phyloP scores from a whole-genome alignment of 441 rosid genomes.

The Brassica balearica region DNA sequence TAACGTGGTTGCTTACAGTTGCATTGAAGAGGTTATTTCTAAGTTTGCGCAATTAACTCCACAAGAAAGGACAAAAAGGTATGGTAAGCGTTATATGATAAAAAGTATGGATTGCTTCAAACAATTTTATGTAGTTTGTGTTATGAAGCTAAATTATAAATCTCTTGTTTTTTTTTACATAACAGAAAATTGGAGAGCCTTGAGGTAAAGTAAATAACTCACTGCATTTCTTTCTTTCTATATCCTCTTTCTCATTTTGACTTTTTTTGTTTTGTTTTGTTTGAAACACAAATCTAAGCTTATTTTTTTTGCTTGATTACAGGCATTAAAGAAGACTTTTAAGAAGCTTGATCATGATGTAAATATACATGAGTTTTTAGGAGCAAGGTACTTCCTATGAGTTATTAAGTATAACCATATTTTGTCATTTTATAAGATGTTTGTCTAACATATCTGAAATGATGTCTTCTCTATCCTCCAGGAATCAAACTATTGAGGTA shows the following conservation, averaged over 20 bases:
- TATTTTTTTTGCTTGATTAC: slow-evolving; percentile 31
- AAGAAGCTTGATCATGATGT: slow-evolving; percentile 72
- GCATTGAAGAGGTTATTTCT: slow-evolving; percentile 62
- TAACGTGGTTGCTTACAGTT: slow-evolving; percentile 40
- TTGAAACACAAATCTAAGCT: slow-evolving; percentile 16
- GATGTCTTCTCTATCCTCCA: slow-evolving; percentile 40
- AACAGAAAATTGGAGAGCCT: slow-evolving; percentile 70
- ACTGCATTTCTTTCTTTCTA: neutral
- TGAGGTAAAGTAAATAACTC: slow-evolving; percentile 50
- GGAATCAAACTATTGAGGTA: slow-evolving; percentile 63
- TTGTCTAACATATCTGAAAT: slow-evolving; percentile 26
- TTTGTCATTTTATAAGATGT: slow-evolving; percentile 2
- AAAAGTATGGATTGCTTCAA: neutral
- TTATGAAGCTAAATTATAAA: slow-evolving; percentile 19
- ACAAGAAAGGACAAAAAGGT: slow-evolving; percentile 74
- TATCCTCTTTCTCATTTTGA: slow-evolving; percentile 1
- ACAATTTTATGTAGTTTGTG: slow-evolving; percentile 10
- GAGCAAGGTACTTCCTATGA: slow-evolving; percentile 53
- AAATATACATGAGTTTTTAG: slow-evolving; percentile 63
- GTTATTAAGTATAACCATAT: slow-evolving; percentile 8
- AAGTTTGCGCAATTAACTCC: slow-evolving; percentile 63
- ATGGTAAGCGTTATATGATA: slow-evolving; percentile 43
- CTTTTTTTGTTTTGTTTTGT: slow-evolving; percentile 1
- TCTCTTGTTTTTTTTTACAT: neutral
- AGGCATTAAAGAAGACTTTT: slow-evolving; percentile 66